A percentile compares a stretch with the other conserved stretches of the same genome.
phyloP scores from a whole-genome alignment of 2,329 filamentous ascomycete genomes.

The Sclerotinia sclerotiorum region DNA sequence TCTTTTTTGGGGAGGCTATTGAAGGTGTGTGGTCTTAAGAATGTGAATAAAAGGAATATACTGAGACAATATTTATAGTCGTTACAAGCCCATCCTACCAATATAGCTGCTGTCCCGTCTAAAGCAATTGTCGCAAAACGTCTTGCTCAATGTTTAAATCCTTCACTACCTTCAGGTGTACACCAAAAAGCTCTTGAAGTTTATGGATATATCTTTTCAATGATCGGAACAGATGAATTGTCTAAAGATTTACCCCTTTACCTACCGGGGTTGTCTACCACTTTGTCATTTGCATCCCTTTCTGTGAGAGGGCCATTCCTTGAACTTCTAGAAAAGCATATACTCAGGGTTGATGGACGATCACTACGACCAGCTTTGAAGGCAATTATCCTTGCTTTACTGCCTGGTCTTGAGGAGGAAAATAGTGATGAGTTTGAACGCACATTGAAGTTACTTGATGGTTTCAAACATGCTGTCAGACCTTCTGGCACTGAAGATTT shows the following conservation, averaged over 20 bases:
- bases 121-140: conserved; percentile 84
- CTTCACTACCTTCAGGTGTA: conserved; percentile 88
- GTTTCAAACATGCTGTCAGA: conserved; percentile 69
- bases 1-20: conserved; percentile 88
- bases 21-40: conserved; percentile 59
- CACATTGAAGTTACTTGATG: conserved; percentile 75
- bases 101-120: conserved; percentile 72
- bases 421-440: conserved; percentile 96
- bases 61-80: conserved; percentile 55
- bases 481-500: conserved; percentile 52
- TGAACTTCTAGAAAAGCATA: conserved; percentile 76
- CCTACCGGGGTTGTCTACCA: conserved; percentile 83
- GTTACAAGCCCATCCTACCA: conserved; percentile 79
- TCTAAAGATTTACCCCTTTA: conserved; percentile 83
- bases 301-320: conserved; percentile 85
- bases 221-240: conserved; percentile 78
- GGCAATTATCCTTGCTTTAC: conserved; percentile 80
- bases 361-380: conserved; percentile 85
- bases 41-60: conserved; percentile 24
- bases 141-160: conserved; percentile 92
- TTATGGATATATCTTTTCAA: conserved; percentile 83
- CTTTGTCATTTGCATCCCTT: conserved; percentile 90
- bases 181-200: conserved; percentile 97
- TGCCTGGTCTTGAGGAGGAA: conserved; percentile 93
- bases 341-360: conserved; percentile 68